Conservation (phyloP, 306 rosid genomes). For the Arachis hypogaea region DNA sequence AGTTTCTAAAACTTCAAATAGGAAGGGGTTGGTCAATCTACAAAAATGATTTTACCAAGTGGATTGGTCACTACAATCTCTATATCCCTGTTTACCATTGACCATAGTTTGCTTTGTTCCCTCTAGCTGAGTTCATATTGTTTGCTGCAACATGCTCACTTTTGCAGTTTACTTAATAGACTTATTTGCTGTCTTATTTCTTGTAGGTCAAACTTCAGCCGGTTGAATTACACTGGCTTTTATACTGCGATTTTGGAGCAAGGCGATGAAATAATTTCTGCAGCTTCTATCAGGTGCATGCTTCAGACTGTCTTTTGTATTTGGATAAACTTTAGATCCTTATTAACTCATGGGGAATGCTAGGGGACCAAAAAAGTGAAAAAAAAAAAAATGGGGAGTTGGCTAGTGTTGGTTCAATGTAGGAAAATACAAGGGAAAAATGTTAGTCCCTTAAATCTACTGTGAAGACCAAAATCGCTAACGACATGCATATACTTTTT, state of each 20-base stretch:
- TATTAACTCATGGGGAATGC: neutral
- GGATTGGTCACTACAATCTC: neutral
- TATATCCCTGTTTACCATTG: neutral
- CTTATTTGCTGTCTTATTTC: neutral
- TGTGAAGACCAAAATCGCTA: too few species aligned
- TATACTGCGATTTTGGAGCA: conserved; percentile 79
- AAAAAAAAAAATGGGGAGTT: too few species aligned
- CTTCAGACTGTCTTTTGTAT: neutral
- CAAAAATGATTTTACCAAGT: conserved; percentile 10
- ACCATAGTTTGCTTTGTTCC: neutral
- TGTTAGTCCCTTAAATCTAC: too few species aligned
- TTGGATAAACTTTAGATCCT: conserved; percentile 11
- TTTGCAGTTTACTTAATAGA: neutral
- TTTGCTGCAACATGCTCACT: conserved; percentile 19
- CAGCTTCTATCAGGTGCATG: conserved; percentile 77
- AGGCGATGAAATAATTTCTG: conserved; percentile 85
- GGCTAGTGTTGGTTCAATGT: too few species aligned
- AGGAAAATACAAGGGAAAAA: too few species aligned
- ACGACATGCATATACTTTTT: neutral
- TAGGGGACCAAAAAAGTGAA: too few species aligned
- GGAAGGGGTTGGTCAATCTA: conserved; percentile 14
- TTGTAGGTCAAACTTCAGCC: conserved; percentile 78
- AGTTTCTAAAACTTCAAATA: neutral
- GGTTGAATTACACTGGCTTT: conserved; percentile 77
- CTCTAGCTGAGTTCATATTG: conserved; percentile 5